Evolutionary conservation across 2,329 filamentous ascomycete species (phyloP).

Genomic region (Stachybotrys chlorohalonatus): DNA sequence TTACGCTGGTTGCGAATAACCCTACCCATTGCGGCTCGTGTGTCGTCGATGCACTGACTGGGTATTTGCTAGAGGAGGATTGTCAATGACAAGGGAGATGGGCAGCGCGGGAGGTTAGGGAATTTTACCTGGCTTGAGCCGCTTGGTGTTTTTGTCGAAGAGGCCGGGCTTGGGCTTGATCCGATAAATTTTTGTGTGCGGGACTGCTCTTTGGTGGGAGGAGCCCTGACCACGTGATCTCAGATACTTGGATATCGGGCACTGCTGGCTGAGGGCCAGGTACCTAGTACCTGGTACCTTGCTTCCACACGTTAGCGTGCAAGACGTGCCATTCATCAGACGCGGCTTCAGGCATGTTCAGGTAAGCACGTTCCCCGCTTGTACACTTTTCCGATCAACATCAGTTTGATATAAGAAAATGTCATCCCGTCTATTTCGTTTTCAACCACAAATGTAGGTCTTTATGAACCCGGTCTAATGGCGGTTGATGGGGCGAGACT

Average conservation of each 20-base stretch:
- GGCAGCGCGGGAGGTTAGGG: constrained; percentile 13
- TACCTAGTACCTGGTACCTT: too few relatives aligned
- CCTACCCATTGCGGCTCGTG: constrained; percentile 41
- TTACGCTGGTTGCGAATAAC: constrained; percentile 60
- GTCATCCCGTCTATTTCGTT: too few relatives aligned
- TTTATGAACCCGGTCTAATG: too few relatives aligned
- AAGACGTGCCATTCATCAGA: too few relatives aligned
- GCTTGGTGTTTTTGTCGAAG: constrained; percentile 29
- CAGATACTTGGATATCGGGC: neutral
- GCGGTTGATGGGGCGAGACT: too few relatives aligned
- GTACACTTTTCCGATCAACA: too few relatives aligned
- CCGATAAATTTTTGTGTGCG: constrained; percentile 30
- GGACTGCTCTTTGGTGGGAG: constrained; percentile 13
- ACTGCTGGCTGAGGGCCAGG: too few relatives aligned
- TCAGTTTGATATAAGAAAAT: too few relatives aligned
- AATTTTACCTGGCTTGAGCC: constrained; percentile 28
- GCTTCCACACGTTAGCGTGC: too few relatives aligned
- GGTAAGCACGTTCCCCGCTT: too few relatives aligned
- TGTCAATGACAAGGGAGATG: constrained; percentile 18
- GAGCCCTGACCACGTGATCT: constrained; percentile 28
- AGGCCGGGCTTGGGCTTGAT: constrained; percentile 15
- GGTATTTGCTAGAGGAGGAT: constrained; percentile 20
- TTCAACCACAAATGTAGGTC: too few relatives aligned
- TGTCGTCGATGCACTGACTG: constrained; percentile 23
- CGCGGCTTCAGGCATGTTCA: too few relatives aligned